A percentile compares a stretch with the other conserved stretches of the same genome.
phyloP scores from a whole-genome alignment of 2,329 filamentous ascomycete genomes.

The Escovopsis sp. region DNA sequence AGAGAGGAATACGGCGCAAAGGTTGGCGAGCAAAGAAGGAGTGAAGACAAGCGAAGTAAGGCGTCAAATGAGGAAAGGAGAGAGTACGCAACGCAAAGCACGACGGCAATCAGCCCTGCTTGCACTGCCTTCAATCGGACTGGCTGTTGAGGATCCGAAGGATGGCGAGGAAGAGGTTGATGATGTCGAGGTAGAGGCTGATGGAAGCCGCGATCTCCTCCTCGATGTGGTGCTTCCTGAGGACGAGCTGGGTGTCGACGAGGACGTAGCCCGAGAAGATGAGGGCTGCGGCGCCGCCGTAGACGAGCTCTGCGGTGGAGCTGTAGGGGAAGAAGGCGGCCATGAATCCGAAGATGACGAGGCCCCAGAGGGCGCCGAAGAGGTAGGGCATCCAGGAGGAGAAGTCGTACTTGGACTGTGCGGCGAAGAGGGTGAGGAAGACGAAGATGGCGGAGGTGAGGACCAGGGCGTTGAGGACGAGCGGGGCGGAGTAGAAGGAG shows the following conservation, averaged over 20 bases:
- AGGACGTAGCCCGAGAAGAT: conserved; percentile 93
- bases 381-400: conserved; percentile 94
- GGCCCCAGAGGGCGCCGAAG: conserved; percentile 76
- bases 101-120: not conserved
- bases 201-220: conserved; percentile 95
- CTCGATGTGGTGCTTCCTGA: conserved; percentile 93
- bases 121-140: conserved; percentile 48
- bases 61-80: too few relatives aligned
- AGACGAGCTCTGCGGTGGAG: conserved; percentile 70
- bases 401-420: conserved; percentile 97
- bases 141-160: conserved; percentile 92
- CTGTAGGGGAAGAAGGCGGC: conserved; percentile 73
- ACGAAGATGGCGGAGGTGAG: conserved; percentile 76
- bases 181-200: conserved; percentile 86
- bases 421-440: conserved; percentile 73
- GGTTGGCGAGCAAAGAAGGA: too few relatives aligned
- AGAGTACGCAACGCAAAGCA: not conserved
- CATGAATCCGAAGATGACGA: conserved; percentile 90
- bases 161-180: conserved; percentile 95
- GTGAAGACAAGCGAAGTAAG: too few relatives aligned
- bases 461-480: conserved; percentile 81
- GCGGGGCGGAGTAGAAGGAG: conserved; percentile 68
- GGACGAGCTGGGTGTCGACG: conserved; percentile 88
- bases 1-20: too few relatives aligned
- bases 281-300: conserved; percentile 65